These are phyloP conservation scores for Pseudocohnilembus persalinus DNA, from an alignment of 169 alveolate genomes.

Conservation along the genomic window DNA sequence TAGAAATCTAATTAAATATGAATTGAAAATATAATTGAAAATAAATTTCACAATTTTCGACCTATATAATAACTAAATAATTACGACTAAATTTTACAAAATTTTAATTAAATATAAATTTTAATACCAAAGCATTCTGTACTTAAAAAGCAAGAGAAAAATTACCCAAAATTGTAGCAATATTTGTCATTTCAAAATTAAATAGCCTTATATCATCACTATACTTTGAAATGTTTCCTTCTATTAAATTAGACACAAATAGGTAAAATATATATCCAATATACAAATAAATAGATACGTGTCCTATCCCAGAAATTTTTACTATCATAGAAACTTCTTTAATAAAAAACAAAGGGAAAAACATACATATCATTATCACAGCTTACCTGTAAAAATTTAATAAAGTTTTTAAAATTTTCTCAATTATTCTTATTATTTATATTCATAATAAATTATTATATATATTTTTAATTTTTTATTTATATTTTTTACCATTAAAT, in stretches of 20 bases:
- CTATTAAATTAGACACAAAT: neutral
- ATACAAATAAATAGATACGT: constrained; percentile 15
- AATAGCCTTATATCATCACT: neutral
- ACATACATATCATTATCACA: constrained; percentile 5
- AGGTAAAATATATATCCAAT: constrained; percentile 14
- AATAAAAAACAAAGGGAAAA: constrained; percentile 6
- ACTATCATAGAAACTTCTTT: constrained; percentile 23
- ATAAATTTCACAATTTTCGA: too few relatives aligned
- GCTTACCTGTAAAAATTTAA: constrained; percentile 3
- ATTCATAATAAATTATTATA: too few relatives aligned
- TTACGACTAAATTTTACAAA: too few relatives aligned
- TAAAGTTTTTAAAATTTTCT: too few relatives aligned
- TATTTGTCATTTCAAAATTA: constrained; percentile 4
- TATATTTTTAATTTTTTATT: too few relatives aligned
- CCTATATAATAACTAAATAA: too few relatives aligned
- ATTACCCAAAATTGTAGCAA: constrained; percentile 7
- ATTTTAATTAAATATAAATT: too few relatives aligned
- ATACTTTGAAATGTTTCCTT: constrained; percentile 1
- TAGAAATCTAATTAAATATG: too few relatives aligned
- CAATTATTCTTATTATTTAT: neutral
- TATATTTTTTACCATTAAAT: neutral
- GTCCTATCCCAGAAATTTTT: constrained; percentile 22
- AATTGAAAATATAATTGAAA: too few relatives aligned
- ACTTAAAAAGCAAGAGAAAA: constrained; percentile 31
- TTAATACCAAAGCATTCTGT: constrained; percentile 23